Percentiles rank a stretch among this genome's conserved stretches.
These are phyloP conservation scores for Aegilops sharonensis DNA, from an alignment of 176 grass and related monocot genomes.

Conservation along the genomic window DNA sequence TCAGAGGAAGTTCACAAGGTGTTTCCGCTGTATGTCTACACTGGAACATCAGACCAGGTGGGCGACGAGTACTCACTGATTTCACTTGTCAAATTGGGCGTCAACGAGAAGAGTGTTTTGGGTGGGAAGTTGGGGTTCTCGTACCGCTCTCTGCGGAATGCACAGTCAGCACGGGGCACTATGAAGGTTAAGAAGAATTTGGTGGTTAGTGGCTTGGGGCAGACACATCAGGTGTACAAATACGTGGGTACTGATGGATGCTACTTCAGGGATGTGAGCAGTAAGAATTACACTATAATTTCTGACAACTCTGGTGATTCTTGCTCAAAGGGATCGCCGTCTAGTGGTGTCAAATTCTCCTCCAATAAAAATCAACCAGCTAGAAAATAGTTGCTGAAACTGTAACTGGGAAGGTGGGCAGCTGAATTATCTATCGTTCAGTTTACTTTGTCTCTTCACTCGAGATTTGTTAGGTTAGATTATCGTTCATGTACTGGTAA, in stretches of 20 bases:
- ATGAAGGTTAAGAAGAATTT: conserved; percentile 58
- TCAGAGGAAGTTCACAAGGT: conserved; percentile 27
- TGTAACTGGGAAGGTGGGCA: background rate
- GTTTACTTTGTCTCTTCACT: conserved; percentile 2
- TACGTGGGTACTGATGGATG: conserved; percentile 55
- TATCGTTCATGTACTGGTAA: background rate
- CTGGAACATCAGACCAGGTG: conserved; percentile 20
- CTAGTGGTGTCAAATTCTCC: background rate
- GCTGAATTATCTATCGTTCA: background rate
- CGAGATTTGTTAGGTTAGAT: background rate
- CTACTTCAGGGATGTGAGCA: conserved; percentile 63
- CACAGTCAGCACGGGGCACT: conserved; percentile 30
- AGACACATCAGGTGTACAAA: conserved; percentile 46
- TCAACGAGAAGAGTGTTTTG: conserved; percentile 27
- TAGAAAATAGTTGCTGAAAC: conserved; percentile 1
- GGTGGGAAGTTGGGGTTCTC: conserved; percentile 32
- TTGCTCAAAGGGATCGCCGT: conserved; percentile 35
- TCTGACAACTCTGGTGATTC: conserved; percentile 40
- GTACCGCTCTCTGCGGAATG: conserved; percentile 40
- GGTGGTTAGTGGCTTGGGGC: conserved; percentile 37
- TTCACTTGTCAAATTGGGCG: conserved; percentile 25
- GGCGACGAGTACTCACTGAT: conserved; percentile 30
- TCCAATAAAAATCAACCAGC: background rate
- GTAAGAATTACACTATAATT: conserved; percentile 57
- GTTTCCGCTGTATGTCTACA: conserved; percentile 44